These are phyloP conservation scores for Hyaloscypha bicolor DNA, from an alignment of 495 filamentous ascomycete genomes.

Conservation along the genomic window DNA sequence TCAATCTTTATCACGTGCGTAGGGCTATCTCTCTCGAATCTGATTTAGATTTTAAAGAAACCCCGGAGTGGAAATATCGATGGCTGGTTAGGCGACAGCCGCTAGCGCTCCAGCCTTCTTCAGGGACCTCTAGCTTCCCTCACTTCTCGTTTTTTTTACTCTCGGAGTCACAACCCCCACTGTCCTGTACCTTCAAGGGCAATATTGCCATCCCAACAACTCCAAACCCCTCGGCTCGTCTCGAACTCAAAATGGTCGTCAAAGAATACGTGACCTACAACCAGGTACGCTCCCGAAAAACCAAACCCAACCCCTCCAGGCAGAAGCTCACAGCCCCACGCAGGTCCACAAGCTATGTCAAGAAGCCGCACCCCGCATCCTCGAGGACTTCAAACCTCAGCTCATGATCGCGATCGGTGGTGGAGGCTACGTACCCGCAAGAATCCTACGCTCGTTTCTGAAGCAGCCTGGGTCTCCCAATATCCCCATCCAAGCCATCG, in stretches of 20 bases:
- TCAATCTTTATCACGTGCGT: background rate
- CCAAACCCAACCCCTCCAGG: slow-evolving; percentile 14
- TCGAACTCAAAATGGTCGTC: slow-evolving; percentile 66
- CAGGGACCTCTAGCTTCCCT: slow-evolving; percentile 4
- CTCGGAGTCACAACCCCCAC: slow-evolving; percentile 11
- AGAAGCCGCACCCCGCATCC: slow-evolving; percentile 74
- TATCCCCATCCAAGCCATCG: slow-evolving; percentile 99
- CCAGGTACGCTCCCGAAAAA: slow-evolving; percentile 60
- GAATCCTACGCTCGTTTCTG: slow-evolving; percentile 97
- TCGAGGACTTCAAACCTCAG: slow-evolving; percentile 82
- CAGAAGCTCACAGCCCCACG: slow-evolving; percentile 34
- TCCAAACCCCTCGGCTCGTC: background rate
- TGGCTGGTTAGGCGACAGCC: slow-evolving; percentile 13
- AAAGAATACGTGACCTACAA: slow-evolving; percentile 97
- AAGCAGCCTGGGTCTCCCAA: slow-evolving; percentile 86
- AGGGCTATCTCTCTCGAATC: background rate
- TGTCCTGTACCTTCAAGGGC: slow-evolving; percentile 8
- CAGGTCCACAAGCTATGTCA: slow-evolving; percentile 96
- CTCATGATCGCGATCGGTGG: slow-evolving; percentile 99
- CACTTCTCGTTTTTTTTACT: slow-evolving; percentile 10
- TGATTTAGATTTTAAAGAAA: background rate
- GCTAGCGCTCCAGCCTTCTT: slow-evolving; percentile 8
- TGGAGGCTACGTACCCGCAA: slow-evolving; percentile 94
- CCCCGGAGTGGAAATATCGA: background rate
- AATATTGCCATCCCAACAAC: background rate